Evolutionary conservation across 2,329 filamentous ascomycete species (phyloP).

Genomic region (Colletotrichum camelliae): DNA sequence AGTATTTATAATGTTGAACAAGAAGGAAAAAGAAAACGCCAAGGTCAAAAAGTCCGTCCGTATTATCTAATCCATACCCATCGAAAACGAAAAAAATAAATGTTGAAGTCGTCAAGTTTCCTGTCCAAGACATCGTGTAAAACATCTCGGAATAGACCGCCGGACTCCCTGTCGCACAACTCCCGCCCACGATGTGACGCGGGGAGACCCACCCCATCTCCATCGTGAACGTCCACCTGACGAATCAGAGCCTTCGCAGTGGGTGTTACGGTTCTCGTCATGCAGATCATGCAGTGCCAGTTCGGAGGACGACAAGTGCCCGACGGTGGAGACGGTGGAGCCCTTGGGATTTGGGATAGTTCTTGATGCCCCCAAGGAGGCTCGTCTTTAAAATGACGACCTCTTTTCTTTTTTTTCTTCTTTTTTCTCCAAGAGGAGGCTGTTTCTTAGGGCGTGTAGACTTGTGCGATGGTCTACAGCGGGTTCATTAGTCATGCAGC

Average conservation of each 20-base stretch:
- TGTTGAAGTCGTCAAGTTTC: background rate
- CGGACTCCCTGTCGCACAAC: background rate
- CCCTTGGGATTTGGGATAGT: background rate
- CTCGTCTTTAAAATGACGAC: background rate
- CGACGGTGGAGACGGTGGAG: background rate
- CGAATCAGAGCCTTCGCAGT: background rate
- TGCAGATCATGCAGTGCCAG: background rate
- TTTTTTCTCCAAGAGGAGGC: background rate
- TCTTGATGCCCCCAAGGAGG: background rate
- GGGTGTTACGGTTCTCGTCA: background rate
- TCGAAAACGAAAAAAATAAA: background rate
- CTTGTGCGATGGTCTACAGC: rapidly evolving
- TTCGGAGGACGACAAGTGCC: background rate
- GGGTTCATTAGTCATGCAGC: background rate
- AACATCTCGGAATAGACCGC: background rate
- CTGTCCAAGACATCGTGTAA: background rate
- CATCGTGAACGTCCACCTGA: background rate
- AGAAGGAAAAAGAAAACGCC: background rate
- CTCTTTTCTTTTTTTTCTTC: background rate
- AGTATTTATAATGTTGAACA: background rate
- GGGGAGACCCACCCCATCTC: background rate
- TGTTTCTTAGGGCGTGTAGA: background rate
- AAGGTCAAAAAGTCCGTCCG: background rate
- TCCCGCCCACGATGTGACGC: background rate
- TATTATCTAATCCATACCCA: background rate